Evolutionary conservation across 73 alveolate genomes (phyloP), one percentile per base, ranked within the genome.

Genomic region (Paramecium octaurelia): DNA sequence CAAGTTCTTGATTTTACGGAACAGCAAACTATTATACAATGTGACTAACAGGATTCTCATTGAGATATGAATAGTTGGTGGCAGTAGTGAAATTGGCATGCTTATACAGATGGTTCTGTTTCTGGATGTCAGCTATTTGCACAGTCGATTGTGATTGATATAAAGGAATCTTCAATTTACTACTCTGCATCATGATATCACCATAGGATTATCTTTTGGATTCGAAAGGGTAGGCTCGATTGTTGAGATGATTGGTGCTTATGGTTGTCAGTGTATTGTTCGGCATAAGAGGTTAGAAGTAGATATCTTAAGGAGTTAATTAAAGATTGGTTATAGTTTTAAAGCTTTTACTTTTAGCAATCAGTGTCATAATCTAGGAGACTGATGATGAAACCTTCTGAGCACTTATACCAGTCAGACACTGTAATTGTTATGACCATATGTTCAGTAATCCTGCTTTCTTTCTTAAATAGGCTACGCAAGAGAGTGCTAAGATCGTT

Each of bases 381-480:
- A 80, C 91, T 20, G 91, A 38, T 6, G 70, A 40, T 43, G 91
- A 80, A 12, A 80, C 24, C 35, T 80, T 80, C 68, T 75, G 46
- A 8, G 91, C 73, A 23, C 75, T 21, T 48, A 80, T 35, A 20
- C 57, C 75, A 44, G 73, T 80, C 18, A 80, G 11, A 44, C 36
- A 9, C 23, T 80, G 9, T 23, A 80, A 42, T 80, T 80, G 21
- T 18, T 40, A 80, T 43, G 91, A 46, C 91, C 91, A 80, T 6
- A 80, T 43, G 46, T 40, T 80, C 44, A 80, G 23, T 11, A 80
- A 10, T 21, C 91, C 91, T 31, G 91, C 70, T n/a, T 80, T 80
- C 8, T 80, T 80, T 80, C 91, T 80, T 43, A 80, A 35, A 35
- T 80, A 80, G 5, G 91, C 91, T 2, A 80, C 68, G 46, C 91